Base-by-base conservation (phyloP, 257 asterid species). In the Penstemon barbatus region DNA sequence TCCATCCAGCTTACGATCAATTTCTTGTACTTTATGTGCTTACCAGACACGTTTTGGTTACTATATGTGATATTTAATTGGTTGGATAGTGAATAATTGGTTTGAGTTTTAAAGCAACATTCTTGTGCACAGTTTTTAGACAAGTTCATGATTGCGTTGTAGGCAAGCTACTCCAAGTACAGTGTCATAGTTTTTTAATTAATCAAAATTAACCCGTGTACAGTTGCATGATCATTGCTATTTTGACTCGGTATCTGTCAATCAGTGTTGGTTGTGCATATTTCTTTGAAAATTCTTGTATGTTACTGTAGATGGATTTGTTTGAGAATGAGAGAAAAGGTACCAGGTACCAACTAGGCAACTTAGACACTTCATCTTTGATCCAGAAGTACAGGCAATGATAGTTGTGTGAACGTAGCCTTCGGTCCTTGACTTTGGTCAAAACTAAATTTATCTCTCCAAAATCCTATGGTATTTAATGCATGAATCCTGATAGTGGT, bases 81-180 rank as follows among this genome's bases (percentile, higher is more conserved):
- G n/a, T 12, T 50, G 43, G 15, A 39, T 11, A 8, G 4, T 25
- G 46, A 57, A 13, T 8, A 8, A 39, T 58, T 37, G 49, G 9
- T 49, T 69, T n/a, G 64, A 45, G 38, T 45, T 11, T 43, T 11
- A 3, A 25, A 13, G 49, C 50, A 3, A 13, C 52, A 9, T 49
- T 49, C 5, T 13, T 8, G 18, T 12, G 1, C 15, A 7, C 36
- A 0, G 36, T 9, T 18, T 39, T 37, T 54, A n/a, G 13, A 39
- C 12, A 18, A 42, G 74, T 9, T 38, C 40, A 38, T 63, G 74
- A 39, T 48, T 65, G 64, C 59, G 54, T 63, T 43, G 41, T 33
- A 7, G 61, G 10, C 36, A 19, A 57, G 66, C 67, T 25, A 5
- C 74, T 49, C 40, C 4, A 9, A 40, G 5, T 36, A 40, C 55